phyloP scores from a whole-genome alignment of 305 asterid species.

The Solanum aculeatissimum region DNA sequence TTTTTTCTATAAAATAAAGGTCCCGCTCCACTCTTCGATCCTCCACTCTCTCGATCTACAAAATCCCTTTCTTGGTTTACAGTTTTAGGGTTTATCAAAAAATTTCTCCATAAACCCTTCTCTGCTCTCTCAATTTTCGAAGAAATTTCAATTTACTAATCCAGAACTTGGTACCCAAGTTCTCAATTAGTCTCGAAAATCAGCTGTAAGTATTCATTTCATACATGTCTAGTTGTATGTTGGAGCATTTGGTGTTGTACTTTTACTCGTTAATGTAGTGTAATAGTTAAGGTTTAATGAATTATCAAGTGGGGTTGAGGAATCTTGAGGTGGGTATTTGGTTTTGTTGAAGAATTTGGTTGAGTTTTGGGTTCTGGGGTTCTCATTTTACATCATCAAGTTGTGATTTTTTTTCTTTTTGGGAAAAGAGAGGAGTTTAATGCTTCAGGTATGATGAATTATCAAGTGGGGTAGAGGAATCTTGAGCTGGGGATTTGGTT shows the following conservation, averaged over 20 bases:
- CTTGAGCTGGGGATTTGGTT: background rate
- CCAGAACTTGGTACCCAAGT: background rate
- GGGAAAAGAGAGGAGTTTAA: background rate
- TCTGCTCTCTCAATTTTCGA: background rate
- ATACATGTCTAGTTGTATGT: background rate
- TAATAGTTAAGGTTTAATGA: background rate
- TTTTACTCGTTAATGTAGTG: background rate
- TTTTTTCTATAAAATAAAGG: background rate
- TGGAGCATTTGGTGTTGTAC: background rate
- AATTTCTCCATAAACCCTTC: background rate
- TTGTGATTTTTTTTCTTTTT: background rate
- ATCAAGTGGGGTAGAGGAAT: background rate
- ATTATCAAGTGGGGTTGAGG: background rate
- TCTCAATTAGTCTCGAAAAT: background rate
- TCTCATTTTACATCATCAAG: background rate
- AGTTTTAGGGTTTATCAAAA: background rate
- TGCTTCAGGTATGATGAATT: background rate
- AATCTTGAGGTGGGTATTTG: background rate
- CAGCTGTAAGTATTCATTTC: background rate
- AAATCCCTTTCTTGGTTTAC: background rate
- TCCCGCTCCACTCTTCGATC: background rate
- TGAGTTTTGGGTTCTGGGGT: background rate
- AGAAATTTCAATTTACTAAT: background rate
- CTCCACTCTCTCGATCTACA: background rate
- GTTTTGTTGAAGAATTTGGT: background rate